Conservation (phyloP, 2,329 filamentous ascomycete species). For the Calonectria hongkongensis region DNA sequence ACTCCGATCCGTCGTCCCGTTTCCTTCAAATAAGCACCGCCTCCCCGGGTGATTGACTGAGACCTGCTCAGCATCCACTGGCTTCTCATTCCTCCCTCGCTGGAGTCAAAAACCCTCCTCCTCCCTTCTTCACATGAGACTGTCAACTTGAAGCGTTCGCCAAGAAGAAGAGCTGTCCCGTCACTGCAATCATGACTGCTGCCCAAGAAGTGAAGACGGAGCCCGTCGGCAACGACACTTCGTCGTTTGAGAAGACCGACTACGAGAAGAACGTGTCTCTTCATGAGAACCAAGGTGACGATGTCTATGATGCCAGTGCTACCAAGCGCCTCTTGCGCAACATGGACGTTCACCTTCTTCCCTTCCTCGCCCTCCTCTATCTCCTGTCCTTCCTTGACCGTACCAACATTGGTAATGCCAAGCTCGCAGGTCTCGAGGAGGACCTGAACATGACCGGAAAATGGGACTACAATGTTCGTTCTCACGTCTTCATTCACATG, state of each 20-base stretch:
- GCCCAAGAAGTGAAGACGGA: constrained; percentile 36
- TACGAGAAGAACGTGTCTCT: constrained; percentile 54
- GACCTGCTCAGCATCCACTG: constrained; percentile 50
- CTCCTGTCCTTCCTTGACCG: constrained; percentile 71
- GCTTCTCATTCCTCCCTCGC: constrained; percentile 42
- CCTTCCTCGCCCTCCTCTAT: constrained; percentile 76
- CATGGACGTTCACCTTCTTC: constrained; percentile 74
- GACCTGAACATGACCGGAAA: constrained; percentile 57
- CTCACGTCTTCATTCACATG: not conserved
- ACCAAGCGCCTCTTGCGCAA: constrained; percentile 72
- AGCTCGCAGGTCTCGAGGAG: constrained; percentile 71
- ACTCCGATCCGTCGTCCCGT: constrained; percentile 25
- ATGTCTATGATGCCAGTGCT: constrained; percentile 57
- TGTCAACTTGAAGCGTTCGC: not conserved
- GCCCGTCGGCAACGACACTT: constrained; percentile 48
- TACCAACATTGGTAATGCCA: constrained; percentile 73
- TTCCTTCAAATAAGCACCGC: constrained; percentile 46
- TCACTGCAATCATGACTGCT: constrained; percentile 29
- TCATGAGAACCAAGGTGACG: constrained; percentile 50
- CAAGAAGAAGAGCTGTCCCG: not conserved
- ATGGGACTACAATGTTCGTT: constrained; percentile 59
- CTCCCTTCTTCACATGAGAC: constrained; percentile 12
- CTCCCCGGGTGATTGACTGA: constrained; percentile 47
- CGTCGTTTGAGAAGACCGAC: constrained; percentile 55
- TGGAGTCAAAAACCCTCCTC: constrained; percentile 19